These are phyloP conservation scores for Phytophthora pseudosyringae DNA, from an alignment of 352 stramenopile species.

Conservation along the genomic window DNA sequence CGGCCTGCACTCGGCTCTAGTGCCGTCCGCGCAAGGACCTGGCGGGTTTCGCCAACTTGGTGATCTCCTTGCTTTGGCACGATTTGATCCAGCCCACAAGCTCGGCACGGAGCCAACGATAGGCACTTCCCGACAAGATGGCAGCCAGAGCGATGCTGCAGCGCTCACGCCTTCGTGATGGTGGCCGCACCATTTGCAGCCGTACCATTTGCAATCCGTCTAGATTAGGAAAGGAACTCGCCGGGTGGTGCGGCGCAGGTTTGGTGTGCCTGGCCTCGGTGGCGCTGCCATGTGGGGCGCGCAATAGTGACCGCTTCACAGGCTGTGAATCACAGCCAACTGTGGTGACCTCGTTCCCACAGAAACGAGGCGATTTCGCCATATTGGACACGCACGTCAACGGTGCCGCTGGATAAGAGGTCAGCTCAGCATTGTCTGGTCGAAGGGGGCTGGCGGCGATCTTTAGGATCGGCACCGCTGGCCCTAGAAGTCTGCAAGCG, in stretches of 20 bases:
- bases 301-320: slow-evolving; percentile 28
- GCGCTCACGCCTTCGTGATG: slow-evolving; percentile 28
- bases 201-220: slow-evolving; percentile 20
- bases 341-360: slow-evolving; percentile 25
- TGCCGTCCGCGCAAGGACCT: too few species aligned
- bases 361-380: slow-evolving; percentile 46
- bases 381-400: slow-evolving; percentile 39
- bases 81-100: slow-evolving; percentile 6
- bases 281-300: slow-evolving; percentile 19
- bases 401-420: slow-evolving; percentile 5
- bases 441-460: slow-evolving; percentile 17
- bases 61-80: background rate
- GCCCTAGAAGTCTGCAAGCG: background rate
- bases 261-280: slow-evolving; percentile 4
- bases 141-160: background rate
- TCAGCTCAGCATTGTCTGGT: slow-evolving; percentile 39
- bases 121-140: slow-evolving; percentile 19
- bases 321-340: too few species aligned
- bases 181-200: background rate
- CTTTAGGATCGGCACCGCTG: slow-evolving; percentile 19
- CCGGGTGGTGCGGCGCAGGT: slow-evolving; percentile 8
- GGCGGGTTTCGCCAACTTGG: background rate
- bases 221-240: background rate
- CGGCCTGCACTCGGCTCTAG: slow-evolving; percentile 1
- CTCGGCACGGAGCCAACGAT: background rate